phyloP scores from a whole-genome alignment of 2,329 filamentous ascomycete genomes.

The Paraphaeosphaeria sporulosa region DNA sequence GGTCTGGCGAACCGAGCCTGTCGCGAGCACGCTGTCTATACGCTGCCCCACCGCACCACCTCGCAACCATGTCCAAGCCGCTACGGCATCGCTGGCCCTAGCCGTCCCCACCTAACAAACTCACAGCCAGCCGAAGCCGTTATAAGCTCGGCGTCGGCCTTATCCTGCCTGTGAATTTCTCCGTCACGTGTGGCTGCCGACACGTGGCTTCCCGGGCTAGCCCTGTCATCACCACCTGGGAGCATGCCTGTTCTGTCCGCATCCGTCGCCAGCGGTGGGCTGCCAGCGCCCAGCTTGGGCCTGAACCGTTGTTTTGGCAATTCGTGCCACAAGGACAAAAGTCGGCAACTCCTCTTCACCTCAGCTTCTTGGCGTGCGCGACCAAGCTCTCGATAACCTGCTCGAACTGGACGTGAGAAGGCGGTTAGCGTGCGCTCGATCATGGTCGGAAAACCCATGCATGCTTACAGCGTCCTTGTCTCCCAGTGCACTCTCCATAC shows the following conservation, averaged over 20 bases:
- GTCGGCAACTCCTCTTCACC: slow-evolving; percentile 59
- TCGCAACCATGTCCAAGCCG: slow-evolving; percentile 2
- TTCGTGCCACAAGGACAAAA: background rate
- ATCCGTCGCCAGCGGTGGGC: background rate
- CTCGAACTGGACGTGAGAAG: slow-evolving; percentile 55
- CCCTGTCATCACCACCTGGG: background rate
- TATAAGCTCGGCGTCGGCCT: background rate
- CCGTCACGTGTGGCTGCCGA: slow-evolving; percentile 4
- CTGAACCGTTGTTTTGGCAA: background rate
- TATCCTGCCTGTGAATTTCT: background rate
- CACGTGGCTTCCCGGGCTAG: background rate
- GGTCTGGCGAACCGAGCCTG: background rate
- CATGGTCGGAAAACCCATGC: background rate
- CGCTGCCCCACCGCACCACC: slow-evolving; percentile 11
- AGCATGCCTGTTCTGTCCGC: slow-evolving; percentile 1
- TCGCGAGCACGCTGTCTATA: no score
- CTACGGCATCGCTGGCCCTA: slow-evolving; percentile 5
- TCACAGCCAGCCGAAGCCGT: background rate
- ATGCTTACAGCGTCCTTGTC: slow-evolving; percentile 76
- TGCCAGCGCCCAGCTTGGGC: background rate
- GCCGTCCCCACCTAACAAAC: slow-evolving; percentile 9
- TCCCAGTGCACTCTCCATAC: slow-evolving; percentile 83
- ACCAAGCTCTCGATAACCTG: slow-evolving; percentile 97
- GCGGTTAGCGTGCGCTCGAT: background rate
- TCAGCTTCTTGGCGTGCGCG: slow-evolving; percentile 84